Evolutionary conservation across 352 stramenopile genomes (phyloP).

Genomic region (Phytopythium chamaehyphon): DNA sequence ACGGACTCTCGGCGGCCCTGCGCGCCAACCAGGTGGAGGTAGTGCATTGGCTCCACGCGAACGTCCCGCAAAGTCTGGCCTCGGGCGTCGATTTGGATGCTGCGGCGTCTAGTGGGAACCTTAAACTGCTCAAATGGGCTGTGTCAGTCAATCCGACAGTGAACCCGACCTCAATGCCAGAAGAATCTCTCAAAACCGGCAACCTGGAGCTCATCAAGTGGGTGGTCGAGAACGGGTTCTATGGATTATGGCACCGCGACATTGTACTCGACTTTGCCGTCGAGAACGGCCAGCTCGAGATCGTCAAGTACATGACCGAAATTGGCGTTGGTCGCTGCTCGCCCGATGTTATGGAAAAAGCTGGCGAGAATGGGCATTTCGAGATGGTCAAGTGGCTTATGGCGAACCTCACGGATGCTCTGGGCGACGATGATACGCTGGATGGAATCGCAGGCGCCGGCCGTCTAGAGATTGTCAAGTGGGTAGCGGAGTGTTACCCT

Average conservation of each 20-base stretch:
- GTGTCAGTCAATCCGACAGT: slow-evolving; percentile 9
- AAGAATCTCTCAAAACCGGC: slow-evolving; percentile 18
- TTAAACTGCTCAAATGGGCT: slow-evolving; percentile 10
- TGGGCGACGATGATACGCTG: slow-evolving; percentile 1
- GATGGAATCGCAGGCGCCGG: slow-evolving; percentile 1
- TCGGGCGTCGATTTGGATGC: slow-evolving; percentile 19
- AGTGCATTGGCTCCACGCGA: neutral
- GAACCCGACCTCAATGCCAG: slow-evolving; percentile 23
- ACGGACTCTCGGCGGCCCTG: neutral
- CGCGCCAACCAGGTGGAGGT: slow-evolving; percentile 1
- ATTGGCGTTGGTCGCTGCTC: slow-evolving; percentile 5
- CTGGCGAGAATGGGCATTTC: slow-evolving; percentile 7
- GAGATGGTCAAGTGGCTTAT: slow-evolving; percentile 11
- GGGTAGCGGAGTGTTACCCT: slow-evolving; percentile 6
- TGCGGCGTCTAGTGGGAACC: slow-evolving; percentile 22
- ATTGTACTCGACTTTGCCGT: slow-evolving; percentile 4
- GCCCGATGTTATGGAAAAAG: neutral
- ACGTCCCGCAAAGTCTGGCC: neutral
- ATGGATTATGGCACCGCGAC: neutral
- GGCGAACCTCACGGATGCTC: slow-evolving; percentile 7
- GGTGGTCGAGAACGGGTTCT: slow-evolving; percentile 17
- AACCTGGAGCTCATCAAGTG: slow-evolving; percentile 31
- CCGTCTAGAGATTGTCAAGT: slow-evolving; percentile 9
- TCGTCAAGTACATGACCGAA: slow-evolving; percentile 9
- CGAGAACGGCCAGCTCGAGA: slow-evolving; percentile 6